Conservation (phyloP, 805 yeast genomes). For the Candida quercuum region DNA sequence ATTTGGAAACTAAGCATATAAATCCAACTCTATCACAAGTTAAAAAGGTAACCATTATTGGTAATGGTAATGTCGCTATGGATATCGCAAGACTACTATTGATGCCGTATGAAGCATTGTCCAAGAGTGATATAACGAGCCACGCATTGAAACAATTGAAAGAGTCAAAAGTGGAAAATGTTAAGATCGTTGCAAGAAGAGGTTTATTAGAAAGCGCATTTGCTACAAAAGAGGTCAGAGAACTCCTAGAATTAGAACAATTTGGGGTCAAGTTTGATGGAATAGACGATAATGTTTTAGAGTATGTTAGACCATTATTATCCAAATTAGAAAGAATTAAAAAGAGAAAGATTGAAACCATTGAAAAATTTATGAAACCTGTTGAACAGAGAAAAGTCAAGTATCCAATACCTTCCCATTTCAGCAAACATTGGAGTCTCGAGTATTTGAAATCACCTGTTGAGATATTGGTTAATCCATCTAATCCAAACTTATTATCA, state of each 20-base stretch:
- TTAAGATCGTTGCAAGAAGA: conserved; percentile 78
- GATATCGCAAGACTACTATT: conserved; percentile 82
- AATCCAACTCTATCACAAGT: conserved; percentile 58
- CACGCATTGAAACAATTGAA: conserved; percentile 52
- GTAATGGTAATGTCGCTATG: conserved; percentile 94
- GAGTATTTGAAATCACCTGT: conserved; percentile 67
- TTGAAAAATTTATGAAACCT: conserved; percentile 45
- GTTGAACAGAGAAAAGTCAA: conserved; percentile 21
- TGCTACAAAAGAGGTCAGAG: conserved; percentile 88
- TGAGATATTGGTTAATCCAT: conserved; percentile 33
- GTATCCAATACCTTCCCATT: conserved; percentile 11
- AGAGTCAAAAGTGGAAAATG: conserved; percentile 50
- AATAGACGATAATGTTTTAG: conserved; percentile 33
- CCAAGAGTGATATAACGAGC: conserved; percentile 65
- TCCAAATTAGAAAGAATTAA: conserved; percentile 39
- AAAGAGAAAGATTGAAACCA: conserved; percentile 60
- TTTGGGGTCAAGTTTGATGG: conserved; percentile 45
- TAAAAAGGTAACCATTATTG: conserved; percentile 72
- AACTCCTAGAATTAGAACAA: conserved; percentile 57
- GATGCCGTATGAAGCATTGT: conserved; percentile 53
- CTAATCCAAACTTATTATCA: conserved; percentile 32
- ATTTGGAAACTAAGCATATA: conserved; percentile 50
- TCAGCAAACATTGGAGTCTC: conserved; percentile 48
- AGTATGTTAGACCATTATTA: conserved; percentile 21
- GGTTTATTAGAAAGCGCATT: conserved; percentile 84